Percentiles rank a stretch among this genome's conserved stretches.
Conservation (phyloP, 352 stramenopile species). For the Phytophthora tentaculata region DNA sequence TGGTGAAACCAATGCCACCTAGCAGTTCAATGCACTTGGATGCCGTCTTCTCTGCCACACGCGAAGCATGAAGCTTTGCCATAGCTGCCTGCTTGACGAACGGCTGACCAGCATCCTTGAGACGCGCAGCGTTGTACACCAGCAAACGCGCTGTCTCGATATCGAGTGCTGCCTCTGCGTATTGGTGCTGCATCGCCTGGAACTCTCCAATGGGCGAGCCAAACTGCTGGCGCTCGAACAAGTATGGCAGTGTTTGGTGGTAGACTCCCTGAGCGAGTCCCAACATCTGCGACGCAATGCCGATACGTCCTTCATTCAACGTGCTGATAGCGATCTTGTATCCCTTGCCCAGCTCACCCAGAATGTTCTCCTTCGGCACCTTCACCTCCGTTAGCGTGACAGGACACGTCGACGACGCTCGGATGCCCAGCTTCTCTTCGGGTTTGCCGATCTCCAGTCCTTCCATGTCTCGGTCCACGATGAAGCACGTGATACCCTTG, state of each 20-base stretch:
- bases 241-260: constrained; percentile 96
- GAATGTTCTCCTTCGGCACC: constrained; percentile 92
- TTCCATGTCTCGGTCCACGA: constrained; percentile 94
- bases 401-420: constrained; percentile 95
- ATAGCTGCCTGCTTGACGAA: constrained; percentile 98
- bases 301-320: constrained; percentile 96
- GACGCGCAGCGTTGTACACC: constrained; percentile 94
- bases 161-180: constrained; percentile 94
- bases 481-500: constrained; percentile 98
- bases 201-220: constrained; percentile 94
- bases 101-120: constrained; percentile 94
- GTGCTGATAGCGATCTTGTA: constrained; percentile 99
- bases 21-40: constrained; percentile 97
- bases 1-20: constrained; percentile 96
- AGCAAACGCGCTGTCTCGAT: constrained; percentile 94
- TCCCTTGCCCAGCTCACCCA: constrained; percentile 93
- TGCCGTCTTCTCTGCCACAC: constrained; percentile 95
- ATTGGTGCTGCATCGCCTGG: constrained; percentile 97
- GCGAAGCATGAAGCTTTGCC: constrained; percentile 95
- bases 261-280: constrained; percentile 96
- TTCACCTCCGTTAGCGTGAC: constrained; percentile 95
- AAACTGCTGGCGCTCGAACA: constrained; percentile 97
- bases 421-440: constrained; percentile 97
- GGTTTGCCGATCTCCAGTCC: constrained; percentile 94
- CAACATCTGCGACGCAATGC: constrained; percentile 98